Evolutionary conservation across 768 basidiomycete species (phyloP).

Genomic region (Auricularia auricula-judae): DNA sequence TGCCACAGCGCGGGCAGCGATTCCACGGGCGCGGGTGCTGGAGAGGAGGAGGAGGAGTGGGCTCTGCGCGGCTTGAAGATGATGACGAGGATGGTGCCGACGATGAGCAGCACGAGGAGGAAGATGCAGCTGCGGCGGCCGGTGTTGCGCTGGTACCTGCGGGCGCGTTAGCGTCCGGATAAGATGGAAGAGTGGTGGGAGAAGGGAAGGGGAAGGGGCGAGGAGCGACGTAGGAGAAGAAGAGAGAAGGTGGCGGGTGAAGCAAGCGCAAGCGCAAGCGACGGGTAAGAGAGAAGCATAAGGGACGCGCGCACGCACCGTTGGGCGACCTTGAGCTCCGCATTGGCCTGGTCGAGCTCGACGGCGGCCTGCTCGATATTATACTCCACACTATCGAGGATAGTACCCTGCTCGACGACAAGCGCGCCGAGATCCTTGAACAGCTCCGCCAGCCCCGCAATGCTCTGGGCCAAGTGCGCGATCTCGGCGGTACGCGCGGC

Average conservation of each 20-base stretch:
- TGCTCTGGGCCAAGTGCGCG: constrained; percentile 83
- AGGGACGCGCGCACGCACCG: constrained; percentile 52
- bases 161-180: background rate
- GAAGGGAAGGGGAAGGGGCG: too few species aligned
- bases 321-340: constrained; percentile 74
- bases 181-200: too few species aligned
- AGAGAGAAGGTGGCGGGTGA: too few species aligned
- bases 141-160: constrained; percentile 87
- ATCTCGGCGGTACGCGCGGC: constrained; percentile 54
- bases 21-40: background rate
- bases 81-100: constrained; percentile 76
- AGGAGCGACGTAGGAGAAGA: too few species aligned
- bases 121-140: constrained; percentile 91
- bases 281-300: background rate
- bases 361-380: constrained; percentile 89
- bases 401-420: constrained; percentile 95
- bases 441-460: constrained; percentile 82
- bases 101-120: constrained; percentile 78
- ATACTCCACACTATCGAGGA: constrained; percentile 93
- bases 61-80: constrained; percentile 74
- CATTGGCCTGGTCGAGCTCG: constrained; percentile 72
- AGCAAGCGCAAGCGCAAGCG: too few species aligned
- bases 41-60: background rate
- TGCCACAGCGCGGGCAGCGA: too few species aligned
- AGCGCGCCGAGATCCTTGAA: constrained; percentile 91